These are phyloP conservation scores for Ichthyophthirius multifiliis DNA, from an alignment of 169 alveolate genomes.

Conservation along the genomic window DNA sequence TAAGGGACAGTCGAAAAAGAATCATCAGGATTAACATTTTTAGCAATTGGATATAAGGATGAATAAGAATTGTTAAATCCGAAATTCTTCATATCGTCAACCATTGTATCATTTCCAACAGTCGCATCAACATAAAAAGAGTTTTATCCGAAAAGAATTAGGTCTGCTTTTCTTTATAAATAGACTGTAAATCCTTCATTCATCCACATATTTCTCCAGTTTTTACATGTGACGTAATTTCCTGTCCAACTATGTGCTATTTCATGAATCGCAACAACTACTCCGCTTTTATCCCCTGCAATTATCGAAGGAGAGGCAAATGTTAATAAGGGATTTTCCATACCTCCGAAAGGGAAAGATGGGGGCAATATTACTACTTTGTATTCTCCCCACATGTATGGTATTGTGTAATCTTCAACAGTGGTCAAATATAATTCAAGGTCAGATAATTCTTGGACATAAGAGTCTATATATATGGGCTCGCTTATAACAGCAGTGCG, in stretches of 20 bases:
- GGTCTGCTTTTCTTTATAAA: slow-evolving; percentile 77
- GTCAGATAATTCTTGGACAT: slow-evolving; percentile 66
- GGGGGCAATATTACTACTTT: slow-evolving; percentile 84
- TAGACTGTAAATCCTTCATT: slow-evolving; percentile 90
- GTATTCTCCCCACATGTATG: slow-evolving; percentile 78
- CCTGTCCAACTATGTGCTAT: slow-evolving; percentile 91
- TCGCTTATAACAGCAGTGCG: slow-evolving; percentile 73
- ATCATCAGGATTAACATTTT: slow-evolving; percentile 69
- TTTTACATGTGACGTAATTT: slow-evolving; percentile 83
- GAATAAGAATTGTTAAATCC: slow-evolving; percentile 60
- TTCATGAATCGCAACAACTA: slow-evolving; percentile 82
- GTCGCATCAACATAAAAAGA: slow-evolving; percentile 50
- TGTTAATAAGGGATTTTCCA: slow-evolving; percentile 88
- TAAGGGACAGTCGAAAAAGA: slow-evolving; percentile 79
- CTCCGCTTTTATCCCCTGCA: slow-evolving; percentile 84
- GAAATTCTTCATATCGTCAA: slow-evolving; percentile 27
- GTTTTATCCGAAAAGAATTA: slow-evolving; percentile 51
- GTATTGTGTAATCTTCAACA: slow-evolving; percentile 65
- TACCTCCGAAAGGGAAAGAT: slow-evolving; percentile 90
- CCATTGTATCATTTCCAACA: slow-evolving; percentile 47
- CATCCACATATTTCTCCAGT: slow-evolving; percentile 87
- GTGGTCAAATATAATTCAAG: slow-evolving; percentile 46
- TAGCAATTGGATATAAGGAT: slow-evolving; percentile 65
- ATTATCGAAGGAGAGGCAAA: slow-evolving; percentile 84
- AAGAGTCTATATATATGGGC: slow-evolving; percentile 54